Base-by-base conservation (phyloP, 805 yeast genomes). In the Zygosaccharomyces bailii region DNA sequence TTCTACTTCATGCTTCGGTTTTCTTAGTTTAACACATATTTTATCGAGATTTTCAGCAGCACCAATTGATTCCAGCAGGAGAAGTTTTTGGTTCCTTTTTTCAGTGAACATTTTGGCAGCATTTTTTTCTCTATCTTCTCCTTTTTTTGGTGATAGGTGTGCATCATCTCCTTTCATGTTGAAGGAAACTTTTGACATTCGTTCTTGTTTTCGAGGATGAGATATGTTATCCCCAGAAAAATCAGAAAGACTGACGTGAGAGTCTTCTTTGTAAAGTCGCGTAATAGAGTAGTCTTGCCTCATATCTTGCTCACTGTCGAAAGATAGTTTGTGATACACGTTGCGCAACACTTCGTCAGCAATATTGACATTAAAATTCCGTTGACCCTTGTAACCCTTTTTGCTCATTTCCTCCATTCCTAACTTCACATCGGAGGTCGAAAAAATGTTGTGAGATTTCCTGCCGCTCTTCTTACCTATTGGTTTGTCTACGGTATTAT, bases 11-110 rank as follows among this genome's bases (percentile, higher is more conserved):
- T 59, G 60, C 36, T 79, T 68, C 7, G 84, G 73, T 55, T 73
- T 72, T 37, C 73, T 76, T 54, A 86, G 66, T 46, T 79, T 84
- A 0, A 91, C 86, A 56, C 91, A 83, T 2, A 87, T 80, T 3
- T 76, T 70, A 55, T 84, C 91, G 51, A 81, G 70, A 49, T 74
- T 75, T 41, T 76, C 81, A 18, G 72, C 72, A 16, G 76, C 74
- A 45, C 72, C 72, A 21, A 83, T 52, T 10, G 78, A 63, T 48
- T 71, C 72, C 2, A 77, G 48, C 36, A 80, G 54, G 9, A 61
- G 60, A 4, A 51, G 35, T 33, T 48, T 44, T 21, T 39, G 34
- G 24, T 42, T 30, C 6, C 43, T 59, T 63, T 34, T 55, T 56
- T 13, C 42, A 25, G 52, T 62, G 56, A 42, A 50, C 44, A 49